These are phyloP conservation scores for Sarocladium kiliense DNA, from an alignment of 2,329 filamentous ascomycete species.

Conservation along the genomic window DNA sequence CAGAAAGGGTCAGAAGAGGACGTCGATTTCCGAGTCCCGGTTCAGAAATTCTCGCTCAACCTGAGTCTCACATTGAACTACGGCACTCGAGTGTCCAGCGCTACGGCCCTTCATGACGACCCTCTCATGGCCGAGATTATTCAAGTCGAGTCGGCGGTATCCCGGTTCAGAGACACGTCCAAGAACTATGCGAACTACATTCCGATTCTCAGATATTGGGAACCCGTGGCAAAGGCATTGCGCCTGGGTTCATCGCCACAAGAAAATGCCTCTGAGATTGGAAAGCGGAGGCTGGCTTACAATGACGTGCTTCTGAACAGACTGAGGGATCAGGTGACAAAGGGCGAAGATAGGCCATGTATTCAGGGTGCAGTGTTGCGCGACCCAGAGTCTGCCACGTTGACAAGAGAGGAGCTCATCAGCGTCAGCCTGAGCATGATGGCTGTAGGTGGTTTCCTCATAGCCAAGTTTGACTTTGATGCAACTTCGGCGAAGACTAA, in stretches of 20 bases:
- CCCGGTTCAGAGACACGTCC: slow-evolving; percentile 15
- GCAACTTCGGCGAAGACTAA: too few species aligned
- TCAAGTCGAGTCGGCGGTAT: slow-evolving; percentile 18
- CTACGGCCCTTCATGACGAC: slow-evolving; percentile 19
- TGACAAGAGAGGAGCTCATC: slow-evolving; percentile 62
- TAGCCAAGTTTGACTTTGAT: too few species aligned
- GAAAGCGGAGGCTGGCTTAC: slow-evolving; percentile 15
- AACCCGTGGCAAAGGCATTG: slow-evolving; percentile 8
- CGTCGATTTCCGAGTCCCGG: slow-evolving; percentile 56
- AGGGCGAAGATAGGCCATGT: slow-evolving; percentile 60
- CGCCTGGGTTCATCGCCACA: not conserved
- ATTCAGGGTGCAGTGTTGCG: slow-evolving; percentile 64
- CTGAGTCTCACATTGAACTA: slow-evolving; percentile 61
- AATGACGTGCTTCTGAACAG: slow-evolving; percentile 15
- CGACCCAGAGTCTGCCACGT: slow-evolving; percentile 55
- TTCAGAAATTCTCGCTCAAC: slow-evolving; percentile 59
- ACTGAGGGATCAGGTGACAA: slow-evolving; percentile 19
- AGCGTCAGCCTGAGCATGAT: slow-evolving; percentile 62
- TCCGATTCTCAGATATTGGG: slow-evolving; percentile 14
- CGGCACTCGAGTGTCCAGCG: slow-evolving; percentile 40
- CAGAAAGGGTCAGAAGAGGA: slow-evolving; percentile 50
- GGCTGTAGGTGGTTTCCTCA: not conserved
- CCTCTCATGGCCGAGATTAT: slow-evolving; percentile 18
- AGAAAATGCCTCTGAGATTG: slow-evolving; percentile 14
- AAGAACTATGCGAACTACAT: slow-evolving; percentile 19